Base-by-base conservation (phyloP, 2,329 filamentous ascomycete genomes). In the Zymoseptoria tritici region DNA sequence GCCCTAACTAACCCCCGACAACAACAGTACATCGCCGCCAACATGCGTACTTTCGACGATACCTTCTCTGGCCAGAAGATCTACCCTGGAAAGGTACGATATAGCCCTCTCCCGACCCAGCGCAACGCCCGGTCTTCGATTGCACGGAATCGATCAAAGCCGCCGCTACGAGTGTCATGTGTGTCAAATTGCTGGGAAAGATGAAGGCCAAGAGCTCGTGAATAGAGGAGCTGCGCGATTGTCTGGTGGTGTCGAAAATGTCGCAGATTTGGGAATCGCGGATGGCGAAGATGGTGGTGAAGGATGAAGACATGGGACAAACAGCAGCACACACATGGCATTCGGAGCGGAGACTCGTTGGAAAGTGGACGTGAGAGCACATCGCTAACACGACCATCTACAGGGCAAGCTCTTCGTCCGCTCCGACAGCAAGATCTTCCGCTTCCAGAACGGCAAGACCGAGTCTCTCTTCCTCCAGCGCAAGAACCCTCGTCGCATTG, bases 401-500 rank as follows among this genome's bases (percentile, higher is more conserved):
- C 78, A 97, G 94, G 94, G 94, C 85, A 97, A 97, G 86, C 89
- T 99, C 84, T 99, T 93, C 85, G 84, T 99, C 86, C 91, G 94
- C 81, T 92, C 93, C 78, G 94, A 99, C 86, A 96, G 90, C 91
- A 99, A 97, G 86, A 87, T 97, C 85, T 99, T 99, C 90, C 92
- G 94, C 79, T 99, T 99, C 90, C 91, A 96, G 83, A 97, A 96
- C 83, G 91, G 94, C 85, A 99, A 99, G 85, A 93, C 91, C 82
- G 94, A 99, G 84, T 96, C 91, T 72, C 90, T 99, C 72, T 99
- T 99, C 88, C 90, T 97, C 74, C 94, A 99, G 87, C 93, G 94
- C 86, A 99, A 99, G 91, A 99, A 99, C 88, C 94, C 94, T 79
- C 93, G 94, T 81, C 91, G 93, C 79, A 97, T 99, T 81, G 88